phyloP scores from a whole-genome alignment of 2,329 filamentous ascomycete species.

The Paraphaeosphaeria minitans region DNA sequence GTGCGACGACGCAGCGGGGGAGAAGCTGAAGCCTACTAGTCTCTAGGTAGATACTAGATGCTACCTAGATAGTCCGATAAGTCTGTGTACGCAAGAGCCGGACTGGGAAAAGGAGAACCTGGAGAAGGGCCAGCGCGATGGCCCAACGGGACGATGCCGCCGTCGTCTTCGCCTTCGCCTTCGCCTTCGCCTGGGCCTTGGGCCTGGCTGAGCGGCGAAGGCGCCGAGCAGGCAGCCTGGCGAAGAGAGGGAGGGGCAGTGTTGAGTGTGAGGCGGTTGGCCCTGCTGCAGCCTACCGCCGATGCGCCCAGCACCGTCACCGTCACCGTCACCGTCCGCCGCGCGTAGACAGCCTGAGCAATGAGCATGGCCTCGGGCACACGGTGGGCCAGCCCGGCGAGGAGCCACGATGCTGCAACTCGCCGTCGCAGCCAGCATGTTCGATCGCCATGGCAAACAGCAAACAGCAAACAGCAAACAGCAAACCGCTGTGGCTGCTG shows the following conservation, averaged over 20 bases:
- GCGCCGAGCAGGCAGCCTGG: neutral
- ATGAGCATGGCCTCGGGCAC: too few species aligned
- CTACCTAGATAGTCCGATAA: too few species aligned
- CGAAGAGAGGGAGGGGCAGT: constrained; percentile 1
- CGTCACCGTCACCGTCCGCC: too few species aligned
- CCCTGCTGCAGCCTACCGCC: constrained; percentile 4
- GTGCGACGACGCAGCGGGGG: constrained; percentile 1
- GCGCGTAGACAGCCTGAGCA: neutral
- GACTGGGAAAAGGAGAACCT: constrained; percentile 5
- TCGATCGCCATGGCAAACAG: neutral
- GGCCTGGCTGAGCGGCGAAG: constrained; percentile 6
- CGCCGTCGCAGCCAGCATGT: neutral
- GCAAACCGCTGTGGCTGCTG: constrained; percentile 4
- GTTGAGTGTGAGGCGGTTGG: neutral
- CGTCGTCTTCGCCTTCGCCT: neutral
- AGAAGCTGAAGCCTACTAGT: too few species aligned
- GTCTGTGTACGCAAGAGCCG: neutral
- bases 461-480: constrained; percentile 7
- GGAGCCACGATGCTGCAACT: neutral
- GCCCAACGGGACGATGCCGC: neutral
- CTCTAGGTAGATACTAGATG: too few species aligned
- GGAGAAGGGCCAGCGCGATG: neutral
- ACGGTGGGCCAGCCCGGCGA: neutral
- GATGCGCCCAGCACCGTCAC: neutral
- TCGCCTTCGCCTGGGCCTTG: neutral